Conservation (phyloP, 2,329 filamentous ascomycete species). For the Fusarium acutatum region DNA sequence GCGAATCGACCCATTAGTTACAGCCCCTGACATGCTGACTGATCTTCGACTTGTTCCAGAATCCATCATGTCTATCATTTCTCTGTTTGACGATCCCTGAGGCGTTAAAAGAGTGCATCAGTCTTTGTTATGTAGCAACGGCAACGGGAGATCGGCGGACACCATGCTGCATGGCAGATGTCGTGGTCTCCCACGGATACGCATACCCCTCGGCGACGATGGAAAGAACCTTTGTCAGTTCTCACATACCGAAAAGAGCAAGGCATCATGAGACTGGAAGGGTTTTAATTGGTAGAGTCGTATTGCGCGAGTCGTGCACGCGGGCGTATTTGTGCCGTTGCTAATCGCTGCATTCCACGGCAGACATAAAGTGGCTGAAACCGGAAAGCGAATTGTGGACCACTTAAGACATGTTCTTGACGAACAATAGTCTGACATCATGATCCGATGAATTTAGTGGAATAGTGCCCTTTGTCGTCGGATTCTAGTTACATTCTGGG, state of each 20-base stretch:
- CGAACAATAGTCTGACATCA: neutral
- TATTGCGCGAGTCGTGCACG: neutral
- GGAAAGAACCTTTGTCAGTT: neutral
- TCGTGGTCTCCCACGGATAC: neutral
- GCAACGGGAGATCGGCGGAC: neutral
- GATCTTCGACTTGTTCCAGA: neutral
- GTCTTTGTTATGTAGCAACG: neutral
- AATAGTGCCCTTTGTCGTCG: accelerated
- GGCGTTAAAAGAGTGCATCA: neutral
- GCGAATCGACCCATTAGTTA: neutral
- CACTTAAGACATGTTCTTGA: neutral
- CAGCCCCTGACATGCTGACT: neutral
- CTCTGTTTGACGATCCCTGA: neutral
- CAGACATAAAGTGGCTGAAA: neutral
- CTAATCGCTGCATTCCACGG: neutral
- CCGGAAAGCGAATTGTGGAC: neutral
- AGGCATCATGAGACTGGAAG: accelerated
- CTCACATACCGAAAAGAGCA: neutral
- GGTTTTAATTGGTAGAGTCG: neutral
- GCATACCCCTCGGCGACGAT: neutral
- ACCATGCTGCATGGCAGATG: too few species aligned
- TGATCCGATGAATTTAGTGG: neutral
- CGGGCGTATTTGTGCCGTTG: neutral
- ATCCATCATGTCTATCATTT: neutral
- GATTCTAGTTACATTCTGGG: neutral